Base-by-base conservation (phyloP, 495 filamentous ascomycete genomes). In the Trichodelitschia bisporula region DNA sequence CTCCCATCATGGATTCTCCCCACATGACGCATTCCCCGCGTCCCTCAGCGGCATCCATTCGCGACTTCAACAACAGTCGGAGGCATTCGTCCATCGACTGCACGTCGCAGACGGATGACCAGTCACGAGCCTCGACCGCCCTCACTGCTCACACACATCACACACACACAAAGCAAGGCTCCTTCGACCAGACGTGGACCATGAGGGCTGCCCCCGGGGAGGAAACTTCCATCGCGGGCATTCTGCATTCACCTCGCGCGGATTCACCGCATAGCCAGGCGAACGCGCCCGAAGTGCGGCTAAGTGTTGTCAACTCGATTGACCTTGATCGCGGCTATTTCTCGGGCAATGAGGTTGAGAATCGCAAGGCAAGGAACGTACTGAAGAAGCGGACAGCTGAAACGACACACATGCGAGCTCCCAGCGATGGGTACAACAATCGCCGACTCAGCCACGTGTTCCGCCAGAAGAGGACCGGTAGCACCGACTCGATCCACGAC, bases 261-360 rank as follows among this genome's bases (percentile, higher is more conserved):
- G n/a, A n/a, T n/a, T n/a, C n/a, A n/a, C n/a, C n/a, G n/a, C n/a
- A n/a, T n/a, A n/a, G n/a, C n/a, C 9, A 32, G 11, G 5, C 8
- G 17, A 18, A 8, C 21, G 9, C 15, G 11, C 9, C 30, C 21
- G 10, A 8, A 32, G 6, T n/a, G 21, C 6, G 6, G 21, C 6
- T 47, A 18, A 38, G 19, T 3, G 48, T 49, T 20, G 37, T 39
- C 3, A 34, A 29, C 14, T 33, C 44, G 13, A 35, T 30, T 4
- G 82, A 86, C 19, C 51, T 84, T 14, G 86, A 97, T 41, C 69
- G 79, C 15, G 86, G 82, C 13, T 95, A 95, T 48, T 90, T 92
- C 45, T 95, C 86, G 1, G 78, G 80, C 4, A 72, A 74, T 6
- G 86, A 97, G 42, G 55, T 66, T 4, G 79, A 92, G 34, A 54